Percentiles rank a stretch among this genome's conserved stretches.
phyloP scores from a whole-genome alignment of 2,329 filamentous ascomycete species.

The Hirsutella minnesotensis region DNA sequence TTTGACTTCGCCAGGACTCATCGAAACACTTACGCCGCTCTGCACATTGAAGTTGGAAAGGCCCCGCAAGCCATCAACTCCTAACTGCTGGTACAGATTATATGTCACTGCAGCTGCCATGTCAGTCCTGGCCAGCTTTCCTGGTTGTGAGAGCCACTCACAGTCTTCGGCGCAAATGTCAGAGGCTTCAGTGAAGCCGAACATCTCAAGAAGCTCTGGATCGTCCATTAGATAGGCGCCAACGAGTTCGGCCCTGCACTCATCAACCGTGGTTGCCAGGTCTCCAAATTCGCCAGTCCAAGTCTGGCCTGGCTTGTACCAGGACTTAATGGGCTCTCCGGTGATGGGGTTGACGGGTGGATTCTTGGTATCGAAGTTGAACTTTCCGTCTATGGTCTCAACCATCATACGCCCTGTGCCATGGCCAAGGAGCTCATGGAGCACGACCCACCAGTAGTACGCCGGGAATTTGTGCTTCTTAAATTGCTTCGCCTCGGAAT shows the following conservation, averaged over 20 bases:
- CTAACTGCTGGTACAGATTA: too few species aligned
- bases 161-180: constrained; percentile 26
- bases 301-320: constrained; percentile 52
- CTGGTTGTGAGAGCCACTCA: constrained; percentile 9
- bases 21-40: too few species aligned
- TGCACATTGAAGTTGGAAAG: too few species aligned
- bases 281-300: constrained; percentile 50
- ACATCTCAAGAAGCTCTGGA: constrained; percentile 26
- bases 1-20: too few species aligned
- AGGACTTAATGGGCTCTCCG: constrained; percentile 37
- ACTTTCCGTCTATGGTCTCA: constrained; percentile 38
- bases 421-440: constrained; percentile 57
- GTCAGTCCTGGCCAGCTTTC: too few species aligned
- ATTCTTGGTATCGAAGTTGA: constrained; percentile 47
- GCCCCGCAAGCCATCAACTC: too few species aligned
- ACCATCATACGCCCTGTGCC: constrained; percentile 51
- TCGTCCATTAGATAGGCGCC: constrained; percentile 31
- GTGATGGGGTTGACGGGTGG: constrained; percentile 45
- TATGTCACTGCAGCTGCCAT: too few species aligned
- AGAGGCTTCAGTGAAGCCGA: constrained; percentile 24
- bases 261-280: constrained; percentile 48
- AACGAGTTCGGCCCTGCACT: constrained; percentile 33
- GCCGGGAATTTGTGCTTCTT: constrained; percentile 51
- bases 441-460: constrained; percentile 60
- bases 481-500: constrained; percentile 48